Conservation (phyloP, 2,329 filamentous ascomycete genomes). For the Rachicladosporium sp. region DNA sequence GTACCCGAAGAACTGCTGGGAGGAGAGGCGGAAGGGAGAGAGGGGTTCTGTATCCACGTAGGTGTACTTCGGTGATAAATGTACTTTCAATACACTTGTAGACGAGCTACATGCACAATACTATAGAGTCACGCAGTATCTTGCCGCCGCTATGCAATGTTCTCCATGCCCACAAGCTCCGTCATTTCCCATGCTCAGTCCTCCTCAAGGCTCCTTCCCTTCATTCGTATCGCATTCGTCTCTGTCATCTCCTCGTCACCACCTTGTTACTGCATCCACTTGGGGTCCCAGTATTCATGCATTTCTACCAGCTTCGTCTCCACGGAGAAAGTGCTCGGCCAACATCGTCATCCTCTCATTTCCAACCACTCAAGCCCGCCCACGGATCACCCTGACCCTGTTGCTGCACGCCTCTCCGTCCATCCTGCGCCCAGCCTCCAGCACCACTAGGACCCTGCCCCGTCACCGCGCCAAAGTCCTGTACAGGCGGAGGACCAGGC, state of each 20-base stretch:
- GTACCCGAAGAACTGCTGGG: conserved; percentile 53
- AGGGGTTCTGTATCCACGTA: conserved; percentile 74
- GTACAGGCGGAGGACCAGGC: conserved; percentile 48
- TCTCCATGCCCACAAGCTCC: no score
- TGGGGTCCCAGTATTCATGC: no score
- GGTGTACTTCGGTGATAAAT: conserved; percentile 41
- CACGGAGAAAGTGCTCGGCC: background rate
- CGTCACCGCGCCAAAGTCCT: conserved; percentile 36
- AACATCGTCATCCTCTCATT: conserved; percentile 27
- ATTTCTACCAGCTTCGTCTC: no score
- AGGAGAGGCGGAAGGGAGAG: conserved; percentile 45
- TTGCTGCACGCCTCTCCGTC: conserved; percentile 30
- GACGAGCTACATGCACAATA: no score
- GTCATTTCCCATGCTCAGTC: no score
- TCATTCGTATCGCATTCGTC: no score
- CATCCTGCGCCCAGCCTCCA: conserved; percentile 42
- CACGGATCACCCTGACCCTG: conserved; percentile 46
- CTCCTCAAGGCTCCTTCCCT: no score
- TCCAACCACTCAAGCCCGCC: conserved; percentile 60
- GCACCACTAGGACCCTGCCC: conserved; percentile 35
- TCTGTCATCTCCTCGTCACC: no score
- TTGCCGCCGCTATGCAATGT: no score
- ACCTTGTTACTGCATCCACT: no score
- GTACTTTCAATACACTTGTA: no score
- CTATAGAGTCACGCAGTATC: no score